Evolutionary conservation across 2,329 filamentous ascomycete species (phyloP).

Genomic region (Pseudopithomyces maydicus): DNA sequence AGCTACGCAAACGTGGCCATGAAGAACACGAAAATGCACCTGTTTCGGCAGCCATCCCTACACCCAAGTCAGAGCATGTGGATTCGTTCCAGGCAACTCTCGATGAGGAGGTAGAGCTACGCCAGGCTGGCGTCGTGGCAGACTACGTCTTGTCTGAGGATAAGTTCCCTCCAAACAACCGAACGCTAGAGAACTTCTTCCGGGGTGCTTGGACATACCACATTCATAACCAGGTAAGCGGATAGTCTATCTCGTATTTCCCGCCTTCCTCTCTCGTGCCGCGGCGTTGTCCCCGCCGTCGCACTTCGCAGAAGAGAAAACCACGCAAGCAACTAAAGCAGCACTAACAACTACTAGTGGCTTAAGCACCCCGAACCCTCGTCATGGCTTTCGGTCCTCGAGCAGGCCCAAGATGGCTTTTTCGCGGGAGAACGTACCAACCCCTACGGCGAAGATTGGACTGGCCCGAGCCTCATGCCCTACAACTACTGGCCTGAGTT

Average conservation of each 20-base stretch:
- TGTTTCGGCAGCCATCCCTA: conserved; percentile 32
- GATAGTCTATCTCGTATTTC: neutral
- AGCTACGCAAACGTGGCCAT: conserved; percentile 29
- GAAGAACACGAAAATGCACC: conserved; percentile 34
- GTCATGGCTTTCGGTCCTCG: conserved; percentile 60
- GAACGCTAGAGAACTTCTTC: conserved; percentile 62
- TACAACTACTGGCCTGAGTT: conserved; percentile 60
- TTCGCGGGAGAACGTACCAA: conserved; percentile 57
- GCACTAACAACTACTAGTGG: conserved; percentile 51
- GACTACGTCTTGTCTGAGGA: conserved; percentile 57
- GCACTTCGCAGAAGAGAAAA: neutral
- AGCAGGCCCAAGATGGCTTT: conserved; percentile 60
- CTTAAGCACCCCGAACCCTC: conserved; percentile 61
- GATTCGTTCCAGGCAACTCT: conserved; percentile 48
- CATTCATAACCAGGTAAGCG: conserved; percentile 61
- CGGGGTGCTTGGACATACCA: conserved; percentile 63
- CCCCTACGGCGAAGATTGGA: conserved; percentile 60
- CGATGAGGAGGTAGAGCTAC: conserved; percentile 47
- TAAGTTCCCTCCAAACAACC: conserved; percentile 61
- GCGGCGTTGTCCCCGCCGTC: neutral
- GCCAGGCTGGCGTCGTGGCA: conserved; percentile 47
- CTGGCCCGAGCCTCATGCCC: conserved; percentile 51
- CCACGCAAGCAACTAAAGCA: conserved; percentile 17
- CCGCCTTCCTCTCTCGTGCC: neutral
- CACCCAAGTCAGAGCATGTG: conserved; percentile 31